A percentile compares a stretch with the other conserved stretches of the same genome.
Conservation (phyloP, 768 basidiomycete species). For the Daedaleopsis sinensis region DNA sequence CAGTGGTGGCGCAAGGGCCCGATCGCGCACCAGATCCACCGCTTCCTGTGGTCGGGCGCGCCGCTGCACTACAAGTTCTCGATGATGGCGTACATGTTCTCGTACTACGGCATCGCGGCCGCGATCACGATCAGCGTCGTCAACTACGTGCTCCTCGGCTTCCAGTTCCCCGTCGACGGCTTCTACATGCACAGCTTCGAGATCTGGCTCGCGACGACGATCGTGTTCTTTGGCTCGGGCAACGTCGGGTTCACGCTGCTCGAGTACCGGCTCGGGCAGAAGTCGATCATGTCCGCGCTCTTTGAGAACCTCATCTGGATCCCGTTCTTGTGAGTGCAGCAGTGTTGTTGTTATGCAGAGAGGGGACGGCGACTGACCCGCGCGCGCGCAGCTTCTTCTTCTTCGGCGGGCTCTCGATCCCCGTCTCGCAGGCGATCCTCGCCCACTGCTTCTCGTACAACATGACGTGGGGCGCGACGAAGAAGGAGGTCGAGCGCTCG, state of each 20-base stretch:
- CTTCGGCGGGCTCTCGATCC: constrained; percentile 76
- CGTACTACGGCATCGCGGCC: constrained; percentile 65
- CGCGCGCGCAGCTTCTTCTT: constrained; percentile 63
- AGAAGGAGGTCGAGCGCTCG: constrained; percentile 84
- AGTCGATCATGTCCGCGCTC: constrained; percentile 31
- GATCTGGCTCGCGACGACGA: constrained; percentile 74
- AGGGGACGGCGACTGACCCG: background rate
- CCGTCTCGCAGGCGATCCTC: constrained; percentile 63
- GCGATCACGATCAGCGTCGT: constrained; percentile 66
- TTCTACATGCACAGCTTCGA: constrained; percentile 82
- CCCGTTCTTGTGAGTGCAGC: constrained; percentile 41
- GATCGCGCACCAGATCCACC: constrained; percentile 76
- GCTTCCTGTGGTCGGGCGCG: constrained; percentile 71
- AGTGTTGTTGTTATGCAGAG: background rate
- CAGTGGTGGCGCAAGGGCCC: constrained; percentile 83
- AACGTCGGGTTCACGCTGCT: constrained; percentile 72
- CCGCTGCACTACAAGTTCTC: constrained; percentile 55
- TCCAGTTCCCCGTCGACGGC: constrained; percentile 70
- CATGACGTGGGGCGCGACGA: constrained; percentile 78
- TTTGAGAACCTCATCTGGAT: constrained; percentile 39
- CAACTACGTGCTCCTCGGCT: constrained; percentile 78
- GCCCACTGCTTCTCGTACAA: constrained; percentile 78
- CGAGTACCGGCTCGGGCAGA: constrained; percentile 68
- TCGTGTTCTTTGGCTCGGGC: constrained; percentile 79
- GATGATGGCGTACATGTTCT: constrained; percentile 59